Percentiles rank a stretch among this genome's conserved stretches.
These are phyloP conservation scores for Trichoderma gamsii DNA, from an alignment of 495 filamentous ascomycete genomes.

Conservation along the genomic window DNA sequence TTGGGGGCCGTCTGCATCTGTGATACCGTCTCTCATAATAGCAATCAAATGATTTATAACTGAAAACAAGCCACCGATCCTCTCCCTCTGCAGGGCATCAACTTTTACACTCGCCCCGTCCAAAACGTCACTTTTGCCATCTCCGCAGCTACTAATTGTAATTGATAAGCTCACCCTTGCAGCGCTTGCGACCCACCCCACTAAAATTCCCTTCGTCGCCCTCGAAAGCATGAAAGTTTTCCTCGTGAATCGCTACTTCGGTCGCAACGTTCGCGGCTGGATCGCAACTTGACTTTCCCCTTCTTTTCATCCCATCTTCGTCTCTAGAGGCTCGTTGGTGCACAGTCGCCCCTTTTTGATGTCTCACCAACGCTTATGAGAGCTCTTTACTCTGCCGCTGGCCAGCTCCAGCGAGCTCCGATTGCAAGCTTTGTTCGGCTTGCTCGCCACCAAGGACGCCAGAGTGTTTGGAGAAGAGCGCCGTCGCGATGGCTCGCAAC, in stretches of 20 bases:
- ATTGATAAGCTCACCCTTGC: background rate
- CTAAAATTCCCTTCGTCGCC: constrained; percentile 12
- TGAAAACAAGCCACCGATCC: too few relatives aligned
- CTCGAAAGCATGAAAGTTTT: background rate
- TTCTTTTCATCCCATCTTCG: background rate
- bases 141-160: background rate
- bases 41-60: too few relatives aligned
- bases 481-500: constrained; percentile 36
- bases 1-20: too few relatives aligned
- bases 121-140: constrained; percentile 5
- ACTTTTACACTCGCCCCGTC: background rate
- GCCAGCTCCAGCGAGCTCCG: constrained; percentile 32
- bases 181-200: background rate
- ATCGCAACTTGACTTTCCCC: background rate
- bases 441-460: constrained; percentile 29
- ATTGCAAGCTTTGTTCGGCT: constrained; percentile 36
- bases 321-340: background rate
- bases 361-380: constrained; percentile 8
- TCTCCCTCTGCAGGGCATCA: background rate
- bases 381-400: constrained; percentile 35
- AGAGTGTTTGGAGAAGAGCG: constrained; percentile 21
- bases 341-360: background rate
- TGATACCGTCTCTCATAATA: too few relatives aligned
- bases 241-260: background rate
- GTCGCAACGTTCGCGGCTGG: background rate